Conservation (phyloP, 2,329 filamentous ascomycete genomes). For the Stachybotrys chartarum region DNA sequence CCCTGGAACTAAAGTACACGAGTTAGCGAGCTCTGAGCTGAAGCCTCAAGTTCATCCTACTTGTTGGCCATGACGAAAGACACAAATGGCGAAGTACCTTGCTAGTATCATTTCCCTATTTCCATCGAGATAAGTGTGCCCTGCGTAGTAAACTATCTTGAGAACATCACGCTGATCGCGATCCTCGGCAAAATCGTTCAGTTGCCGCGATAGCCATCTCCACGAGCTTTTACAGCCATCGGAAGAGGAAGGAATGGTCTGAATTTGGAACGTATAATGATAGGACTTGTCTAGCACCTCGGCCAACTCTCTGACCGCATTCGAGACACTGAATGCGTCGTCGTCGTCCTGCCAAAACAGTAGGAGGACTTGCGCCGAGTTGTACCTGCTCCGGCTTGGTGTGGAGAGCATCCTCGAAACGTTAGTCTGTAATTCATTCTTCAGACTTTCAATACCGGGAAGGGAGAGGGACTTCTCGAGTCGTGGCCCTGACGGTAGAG, state of each 20-base stretch:
- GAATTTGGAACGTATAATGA: slow-evolving; percentile 39
- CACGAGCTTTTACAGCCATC: slow-evolving; percentile 41
- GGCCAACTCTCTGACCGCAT: slow-evolving; percentile 38
- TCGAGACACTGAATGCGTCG: slow-evolving; percentile 30
- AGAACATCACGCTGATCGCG: slow-evolving; percentile 48
- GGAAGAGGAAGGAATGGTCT: slow-evolving; percentile 41
- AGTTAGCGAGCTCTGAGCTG: background rate
- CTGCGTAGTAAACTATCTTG: slow-evolving; percentile 53
- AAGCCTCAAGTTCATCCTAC: background rate
- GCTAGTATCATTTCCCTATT: slow-evolving; percentile 51
- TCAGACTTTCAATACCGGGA: slow-evolving; percentile 43
- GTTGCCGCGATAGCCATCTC: slow-evolving; percentile 44
- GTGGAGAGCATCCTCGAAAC: slow-evolving; percentile 42
- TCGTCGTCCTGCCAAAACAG: slow-evolving; percentile 50
- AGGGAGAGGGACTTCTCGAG: slow-evolving; percentile 42
- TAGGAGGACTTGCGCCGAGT: slow-evolving; percentile 44
- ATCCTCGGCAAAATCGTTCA: slow-evolving; percentile 46
- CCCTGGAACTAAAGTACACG: slow-evolving; percentile 33
- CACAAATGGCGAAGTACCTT: slow-evolving; percentile 29
- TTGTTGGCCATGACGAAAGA: background rate
- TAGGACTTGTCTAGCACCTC: slow-evolving; percentile 46
- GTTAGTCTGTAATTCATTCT: slow-evolving; percentile 44
- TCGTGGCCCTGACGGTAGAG: slow-evolving; percentile 48
- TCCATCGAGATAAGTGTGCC: slow-evolving; percentile 45
- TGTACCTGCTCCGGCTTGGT: slow-evolving; percentile 45